A percentile compares a stretch with the other conserved stretches of the same genome.
These are phyloP conservation scores for Solanum aculeatissimum DNA, from an alignment of 305 asterid species.

Conservation along the genomic window DNA sequence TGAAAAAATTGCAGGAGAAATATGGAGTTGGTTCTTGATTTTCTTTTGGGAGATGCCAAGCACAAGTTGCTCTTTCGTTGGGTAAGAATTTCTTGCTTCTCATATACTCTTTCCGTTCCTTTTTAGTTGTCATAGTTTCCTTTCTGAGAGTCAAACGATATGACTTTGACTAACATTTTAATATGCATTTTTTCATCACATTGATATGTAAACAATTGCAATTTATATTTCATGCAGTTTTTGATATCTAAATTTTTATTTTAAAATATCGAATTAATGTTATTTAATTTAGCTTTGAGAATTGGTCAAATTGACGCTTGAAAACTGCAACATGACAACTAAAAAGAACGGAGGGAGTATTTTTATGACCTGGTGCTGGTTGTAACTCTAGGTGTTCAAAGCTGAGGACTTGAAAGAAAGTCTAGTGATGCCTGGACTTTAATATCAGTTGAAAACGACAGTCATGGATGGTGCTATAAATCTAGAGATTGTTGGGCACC, in stretches of 20 bases:
- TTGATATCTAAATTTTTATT: too few species aligned
- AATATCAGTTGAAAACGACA: neutral
- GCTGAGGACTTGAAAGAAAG: neutral
- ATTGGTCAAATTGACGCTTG: too few species aligned
- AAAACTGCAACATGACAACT: too few species aligned
- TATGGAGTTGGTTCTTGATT: conserved; percentile 54
- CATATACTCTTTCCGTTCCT: neutral
- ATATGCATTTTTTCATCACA: too few species aligned
- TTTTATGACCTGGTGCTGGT: neutral
- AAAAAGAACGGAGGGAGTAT: too few species aligned
- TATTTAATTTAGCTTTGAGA: too few species aligned
- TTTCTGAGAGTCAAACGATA: too few species aligned
- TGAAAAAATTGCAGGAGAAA: conserved; percentile 54
- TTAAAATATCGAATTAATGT: too few species aligned
- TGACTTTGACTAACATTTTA: too few species aligned
- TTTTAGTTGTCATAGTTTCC: too few species aligned
- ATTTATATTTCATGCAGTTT: too few species aligned
- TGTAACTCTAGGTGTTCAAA: neutral
- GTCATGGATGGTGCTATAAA: neutral
- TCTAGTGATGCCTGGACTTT: neutral
- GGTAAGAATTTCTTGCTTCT: conserved; percentile 36
- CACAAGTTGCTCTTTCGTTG: conserved; percentile 59
- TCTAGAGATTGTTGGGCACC: neutral
- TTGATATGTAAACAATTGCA: too few species aligned
- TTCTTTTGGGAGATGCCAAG: conserved; percentile 51